Conservation (phyloP, 23 red algal genomes). For the Chondrus crispus region DNA sequence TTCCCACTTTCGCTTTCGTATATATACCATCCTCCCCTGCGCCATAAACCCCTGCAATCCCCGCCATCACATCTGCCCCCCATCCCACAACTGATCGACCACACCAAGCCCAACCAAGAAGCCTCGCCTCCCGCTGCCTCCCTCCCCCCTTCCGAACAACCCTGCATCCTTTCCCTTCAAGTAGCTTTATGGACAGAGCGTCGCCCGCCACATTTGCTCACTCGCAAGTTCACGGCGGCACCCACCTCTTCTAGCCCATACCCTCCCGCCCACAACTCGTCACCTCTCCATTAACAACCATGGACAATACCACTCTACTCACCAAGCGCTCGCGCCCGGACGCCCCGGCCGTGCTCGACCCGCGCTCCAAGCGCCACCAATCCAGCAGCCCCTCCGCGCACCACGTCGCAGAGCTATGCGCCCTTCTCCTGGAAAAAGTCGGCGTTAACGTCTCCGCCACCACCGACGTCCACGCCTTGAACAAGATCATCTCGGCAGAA, state of each 20-base stretch:
- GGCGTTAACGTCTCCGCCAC: background rate
- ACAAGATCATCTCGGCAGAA: background rate
- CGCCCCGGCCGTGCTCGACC: background rate
- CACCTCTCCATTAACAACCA: background rate
- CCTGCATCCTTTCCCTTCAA: no score
- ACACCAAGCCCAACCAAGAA: no score
- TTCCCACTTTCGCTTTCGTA: no score
- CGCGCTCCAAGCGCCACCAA: background rate
- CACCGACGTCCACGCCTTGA: background rate
- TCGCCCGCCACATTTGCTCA: background rate
- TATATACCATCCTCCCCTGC: no score
- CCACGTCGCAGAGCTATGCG: background rate
- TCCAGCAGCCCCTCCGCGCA: background rate
- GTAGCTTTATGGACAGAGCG: no score
- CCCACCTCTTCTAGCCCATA: background rate
- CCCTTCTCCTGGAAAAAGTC: background rate
- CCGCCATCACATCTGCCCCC: no score
- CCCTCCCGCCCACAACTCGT: background rate
- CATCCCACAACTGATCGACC: no score
- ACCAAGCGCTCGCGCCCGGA: background rate
- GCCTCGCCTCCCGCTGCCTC: no score
- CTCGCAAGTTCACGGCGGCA: constrained; percentile 2
- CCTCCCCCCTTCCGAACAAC: no score
- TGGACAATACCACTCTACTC: background rate
- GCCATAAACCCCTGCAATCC: no score